Base-by-base conservation (phyloP, 169 alveolate genomes). In the Cryptosporidium ubiquitum region DNA sequence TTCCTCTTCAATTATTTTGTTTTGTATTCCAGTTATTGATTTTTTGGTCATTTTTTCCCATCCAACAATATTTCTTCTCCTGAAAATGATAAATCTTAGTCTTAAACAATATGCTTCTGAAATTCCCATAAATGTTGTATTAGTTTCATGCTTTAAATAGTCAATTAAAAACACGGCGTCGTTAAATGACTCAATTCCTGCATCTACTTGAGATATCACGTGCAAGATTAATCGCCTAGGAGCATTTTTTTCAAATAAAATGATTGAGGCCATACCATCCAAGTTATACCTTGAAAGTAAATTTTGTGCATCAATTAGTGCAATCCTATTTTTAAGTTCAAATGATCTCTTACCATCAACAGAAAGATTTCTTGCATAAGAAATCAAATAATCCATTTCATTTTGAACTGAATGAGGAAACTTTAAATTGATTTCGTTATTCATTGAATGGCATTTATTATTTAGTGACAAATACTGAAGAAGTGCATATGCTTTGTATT, bases 291-390 rank as follows among this genome's bases (percentile, higher is more conserved):
- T 79, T 5, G 89, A 79, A 29, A 79, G 89, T 20, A 79, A 61
- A 58, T 61, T 79, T 60, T 79, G 73, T 61, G 89, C 89, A 61
- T 79, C 89, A n/a, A 58, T 61, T 26, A 79, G 29, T 9, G 89
- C 71, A 44, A 79, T 39, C 29, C 89, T 79, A 79, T 79, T 79
- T 29, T 58, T 79, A 3, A 79, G 52, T 44, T 79, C 89, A 16
- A 49, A 31, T 5, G 75, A 68, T 18, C 61, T 79, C 18, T 64
- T 79, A 40, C 47, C 79, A 57, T 79, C 79, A 18, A 79, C 7
- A 37, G 60, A 44, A 26, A 42, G 14, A 29, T 44, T 79, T 35
- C 40, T 79, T 23, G 89, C 64, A 64, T 66, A 58, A 20, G 51
- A 58, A 10, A 64, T 42, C 14, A 79, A 52, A 23, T 60, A 40